These are phyloP conservation scores for Kazachstania africana DNA, from an alignment of 805 yeast species.

Conservation along the genomic window DNA sequence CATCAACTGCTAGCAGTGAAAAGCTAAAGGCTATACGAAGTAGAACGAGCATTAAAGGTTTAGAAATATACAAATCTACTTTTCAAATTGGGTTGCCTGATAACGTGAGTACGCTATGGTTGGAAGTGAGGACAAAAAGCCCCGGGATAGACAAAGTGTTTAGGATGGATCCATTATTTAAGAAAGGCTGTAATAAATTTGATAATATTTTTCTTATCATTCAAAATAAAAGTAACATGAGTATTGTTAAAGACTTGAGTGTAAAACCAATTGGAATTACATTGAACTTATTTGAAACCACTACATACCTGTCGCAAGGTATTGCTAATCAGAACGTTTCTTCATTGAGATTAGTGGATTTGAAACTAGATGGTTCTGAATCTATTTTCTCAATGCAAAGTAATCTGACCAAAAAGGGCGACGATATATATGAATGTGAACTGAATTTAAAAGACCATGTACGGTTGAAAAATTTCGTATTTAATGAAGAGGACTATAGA, in stretches of 20 bases:
- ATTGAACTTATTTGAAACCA: slow-evolving; percentile 19
- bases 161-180: slow-evolving; percentile 17
- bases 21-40: not conserved
- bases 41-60: not conserved
- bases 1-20: not conserved
- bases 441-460: slow-evolving; percentile 15
- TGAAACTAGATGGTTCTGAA: slow-evolving; percentile 2
- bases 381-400: slow-evolving; percentile 2
- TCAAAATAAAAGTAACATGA: slow-evolving; percentile 5
- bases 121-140: slow-evolving; percentile 15
- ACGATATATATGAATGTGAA: slow-evolving; percentile 11
- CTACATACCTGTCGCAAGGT: slow-evolving; percentile 21
- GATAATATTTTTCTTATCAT: slow-evolving; percentile 11
- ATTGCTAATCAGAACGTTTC: slow-evolving; percentile 21
- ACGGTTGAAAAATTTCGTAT: slow-evolving; percentile 11
- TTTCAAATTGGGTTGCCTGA: slow-evolving; percentile 14
- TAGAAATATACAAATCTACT: slow-evolving; percentile 7
- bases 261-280: slow-evolving; percentile 13
- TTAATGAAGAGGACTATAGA: slow-evolving; percentile 23
- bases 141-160: slow-evolving; percentile 11
- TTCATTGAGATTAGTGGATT: slow-evolving; percentile 16
- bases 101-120: slow-evolving; percentile 12
- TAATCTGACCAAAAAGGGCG: not conserved
- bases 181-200: slow-evolving; percentile 13
- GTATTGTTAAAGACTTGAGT: slow-evolving; percentile 3